phyloP scores from a whole-genome alignment of 2,329 filamentous ascomycete genomes.

The Ceratocystiopsis brevicomis region DNA sequence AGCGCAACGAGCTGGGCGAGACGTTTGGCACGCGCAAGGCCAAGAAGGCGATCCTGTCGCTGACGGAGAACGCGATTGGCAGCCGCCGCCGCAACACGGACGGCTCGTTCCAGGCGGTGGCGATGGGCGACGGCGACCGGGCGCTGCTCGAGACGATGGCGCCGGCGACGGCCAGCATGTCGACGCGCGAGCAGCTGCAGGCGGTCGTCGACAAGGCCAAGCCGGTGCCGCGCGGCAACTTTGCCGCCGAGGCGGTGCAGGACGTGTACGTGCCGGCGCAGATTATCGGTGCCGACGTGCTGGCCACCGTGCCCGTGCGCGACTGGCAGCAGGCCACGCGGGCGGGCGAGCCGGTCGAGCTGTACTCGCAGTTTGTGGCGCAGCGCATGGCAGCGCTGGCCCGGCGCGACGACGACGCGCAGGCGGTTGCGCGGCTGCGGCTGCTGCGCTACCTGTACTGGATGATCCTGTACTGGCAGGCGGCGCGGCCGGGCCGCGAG shows the following conservation, averaged over 20 bases:
- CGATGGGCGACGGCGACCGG: constrained; percentile 24
- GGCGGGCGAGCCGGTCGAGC: constrained; percentile 34
- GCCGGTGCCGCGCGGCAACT: constrained; percentile 53
- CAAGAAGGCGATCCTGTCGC: constrained; percentile 53
- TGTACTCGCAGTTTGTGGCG: constrained; percentile 46
- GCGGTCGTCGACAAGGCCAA: constrained; percentile 47
- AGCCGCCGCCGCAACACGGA: constrained; percentile 22
- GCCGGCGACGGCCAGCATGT: constrained; percentile 32
- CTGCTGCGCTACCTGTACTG: constrained; percentile 42
- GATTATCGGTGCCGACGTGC: constrained; percentile 48
- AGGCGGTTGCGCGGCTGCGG: constrained; percentile 32
- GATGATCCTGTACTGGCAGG: constrained; percentile 33
- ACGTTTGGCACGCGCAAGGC: constrained; percentile 77
- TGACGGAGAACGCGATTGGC: constrained; percentile 50
- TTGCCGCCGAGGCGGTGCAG: constrained; percentile 44
- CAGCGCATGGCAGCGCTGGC: constrained; percentile 36
- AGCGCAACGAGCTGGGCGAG: constrained; percentile 50
- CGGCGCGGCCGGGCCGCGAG: constrained; percentile 25
- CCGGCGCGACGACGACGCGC: constrained; percentile 23
- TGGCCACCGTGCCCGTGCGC: constrained; percentile 48
- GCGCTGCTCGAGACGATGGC: constrained; percentile 47
- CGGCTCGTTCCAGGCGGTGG: constrained; percentile 18
- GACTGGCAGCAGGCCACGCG: constrained; percentile 56
- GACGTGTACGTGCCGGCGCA: constrained; percentile 53
- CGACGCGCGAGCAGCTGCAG: constrained; percentile 22